A percentile compares a stretch with the other conserved stretches of the same genome.
Conservation (phyloP, 768 basidiomycete genomes). For the Phlebiopsis gigantea region DNA sequence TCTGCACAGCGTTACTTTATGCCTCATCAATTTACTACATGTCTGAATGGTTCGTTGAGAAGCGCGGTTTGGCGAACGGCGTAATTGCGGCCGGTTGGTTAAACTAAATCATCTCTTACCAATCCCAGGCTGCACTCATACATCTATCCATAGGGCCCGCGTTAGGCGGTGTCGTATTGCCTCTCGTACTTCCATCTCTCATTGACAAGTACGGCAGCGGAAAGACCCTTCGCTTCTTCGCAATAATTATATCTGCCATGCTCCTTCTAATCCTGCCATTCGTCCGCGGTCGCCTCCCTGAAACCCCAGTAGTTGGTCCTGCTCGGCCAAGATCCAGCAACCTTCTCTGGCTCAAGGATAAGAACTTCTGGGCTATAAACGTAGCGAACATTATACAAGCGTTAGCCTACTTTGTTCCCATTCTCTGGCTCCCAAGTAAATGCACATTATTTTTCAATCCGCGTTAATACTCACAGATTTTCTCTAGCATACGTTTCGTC, state of each 20-base stretch:
- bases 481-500: slow-evolving; percentile 19
- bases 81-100: slow-evolving; percentile 28
- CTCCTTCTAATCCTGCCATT: slow-evolving; percentile 14
- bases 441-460: neutral
- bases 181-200: slow-evolving; percentile 23
- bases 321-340: slow-evolving; percentile 2
- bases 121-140: neutral
- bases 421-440: slow-evolving; percentile 24
- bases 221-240: slow-evolving; percentile 18
- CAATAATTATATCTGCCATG: slow-evolving; percentile 17
- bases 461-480: neutral
- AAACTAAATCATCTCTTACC: neutral
- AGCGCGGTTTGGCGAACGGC: slow-evolving; percentile 29
- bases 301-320: slow-evolving; percentile 15
- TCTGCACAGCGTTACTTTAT: slow-evolving; percentile 20
- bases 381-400: slow-evolving; percentile 21
- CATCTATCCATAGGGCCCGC: slow-evolving; percentile 18
- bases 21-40: slow-evolving; percentile 25
- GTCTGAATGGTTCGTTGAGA: slow-evolving; percentile 28
- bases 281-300: slow-evolving; percentile 24
- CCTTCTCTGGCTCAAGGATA: slow-evolving; percentile 18
- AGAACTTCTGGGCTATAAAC: slow-evolving; percentile 22
- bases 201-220: slow-evolving; percentile 18
- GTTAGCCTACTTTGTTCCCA: slow-evolving; percentile 22
- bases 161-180: slow-evolving; percentile 24